Evolutionary conservation across 345 rosid species (phyloP).

Genomic region (Turnera subulata): DNA sequence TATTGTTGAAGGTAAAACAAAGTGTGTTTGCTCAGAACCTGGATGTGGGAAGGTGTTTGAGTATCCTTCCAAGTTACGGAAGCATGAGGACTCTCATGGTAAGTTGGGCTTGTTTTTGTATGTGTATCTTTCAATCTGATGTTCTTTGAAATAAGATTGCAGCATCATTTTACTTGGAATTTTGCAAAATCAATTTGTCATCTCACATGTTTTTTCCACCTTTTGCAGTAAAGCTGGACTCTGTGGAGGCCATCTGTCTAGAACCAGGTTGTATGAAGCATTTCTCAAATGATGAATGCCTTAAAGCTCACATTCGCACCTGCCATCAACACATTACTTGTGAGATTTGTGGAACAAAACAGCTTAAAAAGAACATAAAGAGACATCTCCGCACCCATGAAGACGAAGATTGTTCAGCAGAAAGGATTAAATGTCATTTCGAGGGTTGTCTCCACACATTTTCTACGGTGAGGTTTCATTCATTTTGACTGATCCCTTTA

Average conservation of each 20-base stretch:
- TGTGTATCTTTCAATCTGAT: neutral
- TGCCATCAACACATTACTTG: conserved; percentile 61
- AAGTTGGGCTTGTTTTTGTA: conserved; percentile 6
- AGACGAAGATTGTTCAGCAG: conserved; percentile 15
- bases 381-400: conserved; percentile 71
- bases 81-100: conserved; percentile 83
- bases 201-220: conserved; percentile 12
- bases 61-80: conserved; percentile 52
- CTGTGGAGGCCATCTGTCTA: conserved; percentile 68
- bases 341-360: conserved; percentile 58
- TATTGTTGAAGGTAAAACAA: conserved; percentile 23
- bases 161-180: too few species aligned
- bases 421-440: conserved; percentile 48
- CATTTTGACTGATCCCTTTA: neutral
- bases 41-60: conserved; percentile 82
- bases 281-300: conserved; percentile 65
- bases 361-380: conserved; percentile 68
- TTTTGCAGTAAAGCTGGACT: conserved; percentile 62
- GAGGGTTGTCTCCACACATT: conserved; percentile 62
- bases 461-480: conserved; percentile 45
- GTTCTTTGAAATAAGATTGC: neutral
- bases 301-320: conserved; percentile 55
- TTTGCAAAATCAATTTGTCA: neutral
- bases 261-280: conserved; percentile 71
- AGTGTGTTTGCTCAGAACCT: conserved; percentile 51